Evolutionary conservation across 768 basidiomycete genomes (phyloP), one percentile per base, ranked within the genome.

Genomic region (Candolleomyces eurysporus): DNA sequence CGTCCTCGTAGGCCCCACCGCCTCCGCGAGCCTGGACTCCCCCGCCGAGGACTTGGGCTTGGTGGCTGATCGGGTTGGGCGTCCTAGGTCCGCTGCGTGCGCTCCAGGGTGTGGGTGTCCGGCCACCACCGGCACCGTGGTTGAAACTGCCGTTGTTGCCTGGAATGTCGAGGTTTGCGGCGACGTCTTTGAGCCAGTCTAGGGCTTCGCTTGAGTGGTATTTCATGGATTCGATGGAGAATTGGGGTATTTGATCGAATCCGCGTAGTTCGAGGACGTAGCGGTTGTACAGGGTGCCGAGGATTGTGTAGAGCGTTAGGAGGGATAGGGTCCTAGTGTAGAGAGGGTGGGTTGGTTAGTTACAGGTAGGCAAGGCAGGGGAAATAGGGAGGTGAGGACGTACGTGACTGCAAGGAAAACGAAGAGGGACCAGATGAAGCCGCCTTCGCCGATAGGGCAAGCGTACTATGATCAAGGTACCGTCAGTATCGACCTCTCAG

Each of bases 211-310:
- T 62, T 10, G 69, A 73, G 65, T 83, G 82, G 63, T 84, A 83
- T 63, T 71, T 73, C 79, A 82, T 79, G 65, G 79, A 75, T 54
- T 81, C 76, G n/a, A 82, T 48, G 9, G 82, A 79, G 66, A 88
- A 85, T 61, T 82, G 84, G 13, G 92, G 92, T 40, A 94, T 78
- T 68, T 89, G 87, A 65, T 92, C 88, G 58, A 84, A 77, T 0
- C 93, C 92, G 17, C 83, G 82, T 30, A 87, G 83, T 60, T 83
- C 80, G 10, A 94, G 86, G 54, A 89, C 86, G 69, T 82, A 90
- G 61, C 87, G 87, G 70, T 92, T 92, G 76, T 94, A 94, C 11
- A 92, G 69, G 13, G 85, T 87, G 42, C 89, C 87, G 45, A 85
- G 76, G 64, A 88, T 76, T 50, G 91, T 76, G 76, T 91, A 93